A percentile compares a stretch with the other conserved stretches of the same genome.
Evolutionary conservation across 2,329 filamentous ascomycete species (phyloP).

Genomic region (Curvularia eragrostidis): DNA sequence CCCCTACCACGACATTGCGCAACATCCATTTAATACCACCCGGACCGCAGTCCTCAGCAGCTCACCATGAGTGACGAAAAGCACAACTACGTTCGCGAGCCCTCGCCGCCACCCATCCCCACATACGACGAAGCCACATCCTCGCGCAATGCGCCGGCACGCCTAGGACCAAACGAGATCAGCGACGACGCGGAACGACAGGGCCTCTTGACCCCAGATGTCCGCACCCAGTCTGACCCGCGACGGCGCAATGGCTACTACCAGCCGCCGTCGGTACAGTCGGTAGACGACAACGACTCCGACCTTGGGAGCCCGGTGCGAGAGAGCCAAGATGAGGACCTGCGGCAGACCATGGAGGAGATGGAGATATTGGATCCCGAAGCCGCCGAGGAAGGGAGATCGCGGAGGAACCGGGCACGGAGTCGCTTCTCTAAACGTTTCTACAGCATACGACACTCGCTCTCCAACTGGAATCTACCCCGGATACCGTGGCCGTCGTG

Average conservation of each 20-base stretch:
- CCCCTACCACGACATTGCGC: constrained; percentile 9
- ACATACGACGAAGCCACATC: constrained; percentile 82
- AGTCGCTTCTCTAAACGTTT: constrained; percentile 63
- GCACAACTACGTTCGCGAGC: constrained; percentile 53
- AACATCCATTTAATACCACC: constrained; percentile 10
- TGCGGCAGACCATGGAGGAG: constrained; percentile 85
- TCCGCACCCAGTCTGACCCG: constrained; percentile 34
- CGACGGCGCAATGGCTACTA: constrained; percentile 61
- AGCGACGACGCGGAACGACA: constrained; percentile 78
- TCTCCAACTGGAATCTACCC: constrained; percentile 63
- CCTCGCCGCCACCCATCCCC: constrained; percentile 70
- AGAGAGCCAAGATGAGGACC: constrained; percentile 60
- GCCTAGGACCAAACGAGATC: constrained; percentile 63
- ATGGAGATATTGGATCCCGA: constrained; percentile 54
- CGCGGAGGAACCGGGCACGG: constrained; percentile 35
- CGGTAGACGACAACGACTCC: constrained; percentile 67
- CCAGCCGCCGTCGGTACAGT: constrained; percentile 81
- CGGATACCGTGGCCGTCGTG: constrained; percentile 45
- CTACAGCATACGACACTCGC: constrained; percentile 61
- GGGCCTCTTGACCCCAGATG: constrained; percentile 69
- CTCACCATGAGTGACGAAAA: constrained; percentile 50
- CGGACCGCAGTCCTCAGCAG: constrained; percentile 21
- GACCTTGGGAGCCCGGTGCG: constrained; percentile 60
- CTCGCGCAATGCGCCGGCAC: constrained; percentile 58
- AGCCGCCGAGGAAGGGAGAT: constrained; percentile 38